Percentiles rank a stretch among this genome's conserved stretches.
These are phyloP conservation scores for Wolfiporia cocos DNA, from an alignment of 1,284 basidiomycete species.

Conservation along the genomic window DNA sequence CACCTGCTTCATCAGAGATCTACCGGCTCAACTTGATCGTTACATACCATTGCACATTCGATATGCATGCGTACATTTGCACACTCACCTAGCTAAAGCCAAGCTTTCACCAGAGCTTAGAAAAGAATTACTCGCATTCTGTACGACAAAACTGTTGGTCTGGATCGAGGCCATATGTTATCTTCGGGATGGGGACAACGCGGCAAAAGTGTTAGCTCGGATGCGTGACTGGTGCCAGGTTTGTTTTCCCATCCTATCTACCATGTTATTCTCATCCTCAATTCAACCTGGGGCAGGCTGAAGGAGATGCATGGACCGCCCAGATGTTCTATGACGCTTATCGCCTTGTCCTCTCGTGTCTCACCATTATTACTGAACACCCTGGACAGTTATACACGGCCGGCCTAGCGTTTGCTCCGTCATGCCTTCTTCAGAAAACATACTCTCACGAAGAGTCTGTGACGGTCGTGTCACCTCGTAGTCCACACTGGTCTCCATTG, in stretches of 20 bases:
- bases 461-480: neutral
- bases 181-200: neutral
- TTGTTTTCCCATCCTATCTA: neutral
- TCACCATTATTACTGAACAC: neutral
- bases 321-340: constrained; percentile 1
- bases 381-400: constrained; percentile 5
- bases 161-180: neutral
- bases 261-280: neutral
- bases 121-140: neutral
- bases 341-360: constrained; percentile 6
- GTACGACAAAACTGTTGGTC: neutral
- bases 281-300: too few relatives aligned
- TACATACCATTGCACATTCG: constrained; percentile 1
- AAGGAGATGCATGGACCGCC: neutral
- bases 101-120: neutral
- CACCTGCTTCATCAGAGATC: neutral
- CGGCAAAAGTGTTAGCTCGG: neutral
- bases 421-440: neutral
- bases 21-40: neutral
- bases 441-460: too few relatives aligned
- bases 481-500: neutral
- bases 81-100: neutral
- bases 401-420: neutral
- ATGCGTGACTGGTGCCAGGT: neutral
- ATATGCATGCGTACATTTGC: constrained; percentile 5